Evolutionary conservation across 2,329 filamentous ascomycete species (phyloP).

Genomic region (Diaporthe destruens): DNA sequence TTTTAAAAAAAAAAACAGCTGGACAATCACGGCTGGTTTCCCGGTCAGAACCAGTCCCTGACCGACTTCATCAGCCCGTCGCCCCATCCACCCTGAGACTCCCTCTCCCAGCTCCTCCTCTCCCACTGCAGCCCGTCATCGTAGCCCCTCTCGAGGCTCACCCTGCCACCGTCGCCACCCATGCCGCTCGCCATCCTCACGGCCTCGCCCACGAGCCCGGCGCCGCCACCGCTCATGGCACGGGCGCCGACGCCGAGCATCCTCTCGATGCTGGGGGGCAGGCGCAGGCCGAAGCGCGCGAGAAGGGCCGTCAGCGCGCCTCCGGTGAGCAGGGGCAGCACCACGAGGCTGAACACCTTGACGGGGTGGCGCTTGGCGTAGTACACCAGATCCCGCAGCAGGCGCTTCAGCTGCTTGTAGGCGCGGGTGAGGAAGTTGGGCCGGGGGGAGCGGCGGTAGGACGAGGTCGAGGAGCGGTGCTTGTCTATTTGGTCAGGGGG

Average conservation of each 20-base stretch:
- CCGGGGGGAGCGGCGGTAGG: slow-evolving; percentile 86
- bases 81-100: slow-evolving; percentile 47
- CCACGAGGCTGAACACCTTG: slow-evolving; percentile 87
- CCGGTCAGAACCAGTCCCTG: slow-evolving; percentile 47
- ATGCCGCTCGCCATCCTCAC: slow-evolving; percentile 63
- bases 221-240: slow-evolving; percentile 59
- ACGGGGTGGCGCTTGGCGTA: slow-evolving; percentile 87
- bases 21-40: neutral
- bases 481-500: slow-evolving; percentile 55
- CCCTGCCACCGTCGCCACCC: slow-evolving; percentile 44
- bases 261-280: slow-evolving; percentile 74
- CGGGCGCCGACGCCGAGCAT: slow-evolving; percentile 67
- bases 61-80: slow-evolving; percentile 45
- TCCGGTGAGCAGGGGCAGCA: slow-evolving; percentile 88
- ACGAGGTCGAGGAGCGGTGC: slow-evolving; percentile 57
- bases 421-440: slow-evolving; percentile 81
- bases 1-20: no score
- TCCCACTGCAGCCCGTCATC: slow-evolving; percentile 55
- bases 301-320: slow-evolving; percentile 85
- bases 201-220: slow-evolving; percentile 66
- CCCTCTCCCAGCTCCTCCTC: slow-evolving; percentile 52
- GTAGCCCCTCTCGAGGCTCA: slow-evolving; percentile 52
- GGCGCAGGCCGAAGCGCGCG: slow-evolving; percentile 80
- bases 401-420: slow-evolving; percentile 80
- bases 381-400: slow-evolving; percentile 83